Evolutionary conservation across 306 rosid genomes (phyloP), one percentile per base, ranked within the genome.

Genomic region (Quercus ilex): DNA sequence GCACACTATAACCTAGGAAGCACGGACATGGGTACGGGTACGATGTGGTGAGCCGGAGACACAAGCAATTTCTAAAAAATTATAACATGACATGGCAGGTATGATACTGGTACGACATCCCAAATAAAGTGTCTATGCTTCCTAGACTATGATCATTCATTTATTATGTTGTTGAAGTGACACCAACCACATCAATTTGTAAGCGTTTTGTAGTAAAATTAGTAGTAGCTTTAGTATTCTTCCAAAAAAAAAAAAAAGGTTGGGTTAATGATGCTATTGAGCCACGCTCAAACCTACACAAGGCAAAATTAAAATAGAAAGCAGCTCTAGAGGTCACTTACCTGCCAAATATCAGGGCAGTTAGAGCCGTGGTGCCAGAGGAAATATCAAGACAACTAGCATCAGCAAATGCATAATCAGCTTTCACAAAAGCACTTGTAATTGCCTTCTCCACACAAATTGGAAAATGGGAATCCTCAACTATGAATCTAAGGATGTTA

Each of bases 351-450:
- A 89, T 78, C 73, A 92, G 79, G 65, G 93, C 89, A 82, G 97
- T 89, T 55, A 92, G 76, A 59, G 92, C 95, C 35, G 97, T 92
- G 78, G 97, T 90, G 74, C 97, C 97, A 65, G 97, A 92, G 69
- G 95, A 92, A 79, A 90, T 89, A 83, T 92, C 95, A 65, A 92
- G 89, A 31, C 90, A 83, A 70, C 90, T 86, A 23, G 92, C 88
- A 80, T 90, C 95, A 38, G 93, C 93, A 86, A 92, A 90, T 70
- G 92, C 95, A 74, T 90, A 85, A 82, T 92, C 97, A 5, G 95
- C 95, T 85, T 83, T 92, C 78, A 85, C 71, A 73, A 89, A 92
- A 28, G 96, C 97, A 85, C 89, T 84, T 73, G 85, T 82, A 74
- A 92, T 85, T 74, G 97, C 93, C 68, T 84, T 84, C 87, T 88